Evolutionary conservation across 2,329 filamentous ascomycete genomes (phyloP), one percentile per base, ranked within the genome.

Genomic region (Setomelanomma holmii): DNA sequence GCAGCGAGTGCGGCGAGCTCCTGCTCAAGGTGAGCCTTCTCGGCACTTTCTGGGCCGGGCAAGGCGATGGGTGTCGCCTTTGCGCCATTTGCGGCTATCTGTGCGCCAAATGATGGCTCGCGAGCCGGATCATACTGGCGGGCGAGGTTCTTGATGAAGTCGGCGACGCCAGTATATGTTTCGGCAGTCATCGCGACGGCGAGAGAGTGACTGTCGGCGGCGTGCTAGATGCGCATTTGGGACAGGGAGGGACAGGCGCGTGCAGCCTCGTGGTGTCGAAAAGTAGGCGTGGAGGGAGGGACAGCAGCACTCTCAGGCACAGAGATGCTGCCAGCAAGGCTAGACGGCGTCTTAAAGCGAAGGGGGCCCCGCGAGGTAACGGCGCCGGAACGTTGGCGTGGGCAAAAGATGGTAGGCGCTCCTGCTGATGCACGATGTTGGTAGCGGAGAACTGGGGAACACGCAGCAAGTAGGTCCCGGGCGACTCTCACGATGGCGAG

Each of bases 1-100:
- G 87, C 79, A 53, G 88, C 85, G 58, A 98, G 84, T 49, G 90
- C 88, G 44, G 88, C 85, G 51, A 99, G 84, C 78, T 98, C 93
- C 54, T 83, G 82, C 78, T 98, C 92, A 55, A 98, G 85, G 24
- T 83, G 83, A 61, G 84, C 82, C 78, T 98, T 98, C 61, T 89
- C 89, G 30, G 85, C 77, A 39, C 85, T 89, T 53, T 91, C 84
- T 51, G 85, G 83, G 52, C 95, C 95, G 12, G 93, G 93, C 20
- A 98, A 83, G 57, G 83, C 84, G 69, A 93, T 82, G 61, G 83
- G 79, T 57, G 78, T 76, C 27, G 75, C 67, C 58, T 80, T 79
- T 45, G 74, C 69, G 61, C 82, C 81, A 76, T 86, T 85, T 40
- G 61, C 63, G 43, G 76, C 76, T 49, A 78, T 72, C 40, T 77